phyloP scores from a whole-genome alignment of 2,329 filamentous ascomycete species.

The Phaeosphaeriaceae sp. region DNA sequence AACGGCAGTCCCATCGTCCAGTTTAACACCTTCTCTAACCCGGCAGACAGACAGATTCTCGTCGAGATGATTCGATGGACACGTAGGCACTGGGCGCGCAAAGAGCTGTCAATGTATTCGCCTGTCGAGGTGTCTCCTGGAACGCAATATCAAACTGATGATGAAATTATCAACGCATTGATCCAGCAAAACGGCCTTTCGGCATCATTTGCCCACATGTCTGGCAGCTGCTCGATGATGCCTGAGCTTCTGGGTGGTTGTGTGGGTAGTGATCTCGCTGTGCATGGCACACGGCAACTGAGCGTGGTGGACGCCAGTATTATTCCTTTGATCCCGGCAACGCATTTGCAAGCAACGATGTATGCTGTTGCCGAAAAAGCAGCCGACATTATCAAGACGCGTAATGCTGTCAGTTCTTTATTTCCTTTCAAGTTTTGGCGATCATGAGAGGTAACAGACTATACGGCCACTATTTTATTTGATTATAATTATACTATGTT shows the following conservation, averaged over 20 bases:
- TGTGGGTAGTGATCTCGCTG: slow-evolving; percentile 27
- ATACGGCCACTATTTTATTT: not conserved
- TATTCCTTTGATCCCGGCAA: slow-evolving; percentile 35
- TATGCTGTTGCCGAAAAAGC: slow-evolving; percentile 43
- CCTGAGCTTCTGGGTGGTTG: slow-evolving; percentile 34
- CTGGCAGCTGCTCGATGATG: slow-evolving; percentile 39
- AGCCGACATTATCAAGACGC: slow-evolving; percentile 38
- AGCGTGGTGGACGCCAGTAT: slow-evolving; percentile 43
- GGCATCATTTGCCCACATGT: slow-evolving; percentile 35
- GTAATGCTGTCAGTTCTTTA: slow-evolving; percentile 3
- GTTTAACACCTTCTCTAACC: slow-evolving; percentile 45
- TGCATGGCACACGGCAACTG: slow-evolving; percentile 33
- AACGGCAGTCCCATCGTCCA: slow-evolving; percentile 39
- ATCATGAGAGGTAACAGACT: not conserved
- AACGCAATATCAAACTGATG: slow-evolving; percentile 27
- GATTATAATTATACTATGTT: not conserved
- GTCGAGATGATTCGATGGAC: slow-evolving; percentile 45
- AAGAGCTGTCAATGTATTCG: slow-evolving; percentile 37
- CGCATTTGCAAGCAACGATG: slow-evolving; percentile 38
- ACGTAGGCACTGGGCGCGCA: slow-evolving; percentile 40
- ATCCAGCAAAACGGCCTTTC: slow-evolving; percentile 18
- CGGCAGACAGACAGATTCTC: slow-evolving; percentile 45
- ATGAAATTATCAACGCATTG: slow-evolving; percentile 29
- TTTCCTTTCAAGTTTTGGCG: not conserved
- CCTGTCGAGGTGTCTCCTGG: slow-evolving; percentile 43